Base-by-base conservation (phyloP, 331 rosid species). In the Pyrus hybrid region DNA sequence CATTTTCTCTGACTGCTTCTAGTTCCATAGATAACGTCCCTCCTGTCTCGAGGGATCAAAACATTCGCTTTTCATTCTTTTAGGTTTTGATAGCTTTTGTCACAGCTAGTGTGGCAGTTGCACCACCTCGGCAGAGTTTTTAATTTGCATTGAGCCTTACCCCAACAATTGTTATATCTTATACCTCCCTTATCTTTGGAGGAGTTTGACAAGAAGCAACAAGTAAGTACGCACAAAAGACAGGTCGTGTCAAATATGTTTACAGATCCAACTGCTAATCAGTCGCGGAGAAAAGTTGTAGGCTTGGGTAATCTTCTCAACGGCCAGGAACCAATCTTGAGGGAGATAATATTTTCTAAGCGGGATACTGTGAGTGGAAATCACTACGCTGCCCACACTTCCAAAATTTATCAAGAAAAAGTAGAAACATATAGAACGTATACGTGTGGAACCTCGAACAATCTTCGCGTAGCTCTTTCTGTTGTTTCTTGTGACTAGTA, bases 221-320 rank as follows among this genome's bases (percentile, higher is more conserved):
- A 47, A 72, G 87, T 90, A 47, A 83, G 87, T 64, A 45, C 26
- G 74, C 85, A 77, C 30, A 97, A 94, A 86, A 92, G 97, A 84
- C 79, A 54, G 22, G 83, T 81, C n/a, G 85, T 94, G 77, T 92
- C 97, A 62, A 87, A 77, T 72, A 88, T 94, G 97, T 94, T 92
- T 67, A 82, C 82, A 26, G 83, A 88, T 80, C 99, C 99, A 12
- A 86, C 91, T 2, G 97, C 99, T 1, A 94, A 91, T 84, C 99
- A 90, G 77, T 92, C 96, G 26, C 90, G 99, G 99, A 87, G 99
- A 80, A 92, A 87, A 83, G 96, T 94, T 62, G 72, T 92, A 77
- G 90, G 97, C 96, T 84, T 94, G 97, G 99, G 97, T 21, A 94
- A 94, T 87, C 97, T 92, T 84, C 93, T 94, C 80, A 94, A 90